Evolutionary conservation across 2,329 filamentous ascomycete species (phyloP), one percentile per base, ranked within the genome.

Genomic region (Tolypocladium ovalisporum): DNA sequence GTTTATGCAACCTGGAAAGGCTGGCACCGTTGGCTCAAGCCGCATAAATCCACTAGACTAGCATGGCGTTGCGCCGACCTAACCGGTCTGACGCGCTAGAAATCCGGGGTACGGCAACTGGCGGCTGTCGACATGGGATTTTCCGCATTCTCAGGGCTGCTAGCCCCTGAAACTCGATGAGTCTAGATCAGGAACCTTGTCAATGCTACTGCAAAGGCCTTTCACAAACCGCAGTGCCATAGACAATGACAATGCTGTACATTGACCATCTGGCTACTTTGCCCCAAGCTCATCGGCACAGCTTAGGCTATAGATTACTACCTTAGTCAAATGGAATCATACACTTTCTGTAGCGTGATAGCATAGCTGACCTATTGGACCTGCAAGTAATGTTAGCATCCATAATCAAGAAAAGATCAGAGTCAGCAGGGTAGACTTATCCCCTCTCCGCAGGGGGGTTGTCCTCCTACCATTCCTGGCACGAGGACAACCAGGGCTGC

Each of bases 381-480:
- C 67, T 69, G 61, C 59, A 59, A 36, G 55, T n/a, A 51, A 57
- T 62, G 65, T 70, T 68, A 70, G 68, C 61, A 60, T 40, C 57
- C 27, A 49, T 58, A 51, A 59, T 58, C 62, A 55, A 17, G 15
- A 39, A 40, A 15, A 29, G 35, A 17, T 29, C 27, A 59, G 17
- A 34, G 29, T 53, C 49, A 52, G 57, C 56, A 49, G 59, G 63
- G 61, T 58, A 64, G 62, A 81, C 79, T 80, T 80, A 81, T 81
- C 79, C 76, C 73, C 75, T 69, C 60, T 57, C 55, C 61, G 62
- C 65, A 70, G 73, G 72, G 37, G 76, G 78, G 78, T 71, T 72
- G 71, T 69, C 73, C 72, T 73, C 74, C 67, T 71, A 71, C 75
- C 77, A 75, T 80, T 76, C 65, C 78, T 76, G 77, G 75, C 70